phyloP scores from a whole-genome alignment of 352 stramenopile species.

The Phytophthora palmivora region DNA sequence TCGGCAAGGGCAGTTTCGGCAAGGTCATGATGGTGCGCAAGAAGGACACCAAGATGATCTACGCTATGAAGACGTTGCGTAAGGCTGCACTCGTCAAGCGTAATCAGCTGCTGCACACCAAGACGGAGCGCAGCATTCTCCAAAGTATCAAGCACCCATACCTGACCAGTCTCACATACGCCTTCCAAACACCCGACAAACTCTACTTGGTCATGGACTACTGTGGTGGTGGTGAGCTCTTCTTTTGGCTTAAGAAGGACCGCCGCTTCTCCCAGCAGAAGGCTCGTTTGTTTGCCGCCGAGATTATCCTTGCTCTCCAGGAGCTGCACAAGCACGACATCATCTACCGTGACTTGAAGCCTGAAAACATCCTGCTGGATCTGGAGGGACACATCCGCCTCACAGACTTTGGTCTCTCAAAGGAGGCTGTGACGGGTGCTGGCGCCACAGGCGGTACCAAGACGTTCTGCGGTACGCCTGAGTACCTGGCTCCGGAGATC shows the following conservation, averaged over 20 bases:
- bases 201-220: conserved; percentile 96
- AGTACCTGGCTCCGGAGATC: conserved; percentile 96
- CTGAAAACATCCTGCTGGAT: conserved; percentile 96
- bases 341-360: conserved; percentile 97
- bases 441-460: conserved; percentile 84
- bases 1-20: conserved; percentile 96
- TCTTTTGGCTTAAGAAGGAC: conserved; percentile 96
- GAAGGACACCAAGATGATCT: conserved; percentile 94
- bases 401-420: conserved; percentile 96
- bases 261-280: conserved; percentile 93
- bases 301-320: conserved; percentile 94
- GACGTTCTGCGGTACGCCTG: conserved; percentile 94
- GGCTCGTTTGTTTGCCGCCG: conserved; percentile 91
- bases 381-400: conserved; percentile 94
- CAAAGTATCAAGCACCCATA: conserved; percentile 94
- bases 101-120: conserved; percentile 94
- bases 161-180: conserved; percentile 87
- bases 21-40: conserved; percentile 97
- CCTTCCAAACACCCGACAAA: conserved; percentile 94
- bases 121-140: conserved; percentile 94
- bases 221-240: conserved; percentile 94
- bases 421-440: conserved; percentile 90
- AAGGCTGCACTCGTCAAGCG: conserved; percentile 94
- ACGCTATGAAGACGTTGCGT: conserved; percentile 96
- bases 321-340: conserved; percentile 95